phyloP scores from a whole-genome alignment of 257 asterid species.

The Salvia rosmarinus region DNA sequence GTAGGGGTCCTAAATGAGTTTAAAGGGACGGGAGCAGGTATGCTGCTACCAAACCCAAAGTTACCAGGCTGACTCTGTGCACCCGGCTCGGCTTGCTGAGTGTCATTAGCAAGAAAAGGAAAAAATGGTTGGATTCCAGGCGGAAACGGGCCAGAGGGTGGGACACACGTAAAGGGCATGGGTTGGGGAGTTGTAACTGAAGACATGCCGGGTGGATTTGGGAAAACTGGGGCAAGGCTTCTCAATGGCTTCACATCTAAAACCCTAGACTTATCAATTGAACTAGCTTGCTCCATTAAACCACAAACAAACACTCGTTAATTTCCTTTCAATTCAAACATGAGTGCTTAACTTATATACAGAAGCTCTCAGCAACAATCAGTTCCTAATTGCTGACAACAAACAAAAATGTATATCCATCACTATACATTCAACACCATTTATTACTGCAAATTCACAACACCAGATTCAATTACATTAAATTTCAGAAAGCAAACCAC shows the following conservation, averaged over 20 bases:
- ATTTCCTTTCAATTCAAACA: neutral
- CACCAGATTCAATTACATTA: conserved; percentile 22
- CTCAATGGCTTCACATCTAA: conserved; percentile 77
- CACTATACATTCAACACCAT: conserved; percentile 2
- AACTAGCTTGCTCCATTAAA: conserved; percentile 72
- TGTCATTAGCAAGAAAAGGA: conserved; percentile 56
- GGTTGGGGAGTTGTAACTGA: conserved; percentile 56
- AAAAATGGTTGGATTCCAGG: conserved; percentile 85
- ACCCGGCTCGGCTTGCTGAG: conserved; percentile 42
- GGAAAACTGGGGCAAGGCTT: conserved; percentile 79
- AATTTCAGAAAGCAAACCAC: conserved; percentile 23
- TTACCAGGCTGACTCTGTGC: conserved; percentile 39
- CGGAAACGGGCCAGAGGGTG: conserved; percentile 89
- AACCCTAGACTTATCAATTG: conserved; percentile 79
- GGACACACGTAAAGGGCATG: conserved; percentile 70
- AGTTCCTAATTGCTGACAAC: conserved; percentile 13
- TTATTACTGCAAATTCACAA: neutral
- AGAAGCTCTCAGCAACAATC: conserved; percentile 2
- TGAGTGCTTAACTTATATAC: neutral
- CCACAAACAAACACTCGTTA: conserved; percentile 29
- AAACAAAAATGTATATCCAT: conserved; percentile 18
- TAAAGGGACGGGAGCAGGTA: conserved; percentile 70
- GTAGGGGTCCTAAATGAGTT: conserved; percentile 73
- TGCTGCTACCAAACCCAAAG: conserved; percentile 40
- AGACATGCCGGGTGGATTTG: conserved; percentile 54